Base-by-base conservation (phyloP, 495 filamentous ascomycete genomes). In the Lasiosphaeriaceae sp. region DNA sequence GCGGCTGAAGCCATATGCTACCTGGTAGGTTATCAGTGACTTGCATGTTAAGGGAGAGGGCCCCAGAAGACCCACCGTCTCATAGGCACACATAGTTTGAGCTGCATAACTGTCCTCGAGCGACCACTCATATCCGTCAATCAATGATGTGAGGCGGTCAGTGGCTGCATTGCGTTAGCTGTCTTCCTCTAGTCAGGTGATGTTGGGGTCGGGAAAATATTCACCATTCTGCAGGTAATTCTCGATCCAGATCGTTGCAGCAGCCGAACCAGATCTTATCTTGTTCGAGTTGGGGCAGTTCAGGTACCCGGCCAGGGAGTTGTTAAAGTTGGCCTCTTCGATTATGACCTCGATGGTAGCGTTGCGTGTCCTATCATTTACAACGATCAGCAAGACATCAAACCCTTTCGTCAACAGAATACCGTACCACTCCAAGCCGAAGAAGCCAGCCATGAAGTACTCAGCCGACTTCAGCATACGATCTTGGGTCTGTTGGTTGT, bases 41-140 rank as follows among this genome's bases (percentile, higher is more conserved):
- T 5, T 43, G 14, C 5, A 43, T 43, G 14, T 43, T 16, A 6
- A 4, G 5, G 39, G n/a, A 11, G 8, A 6, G n/a, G 39, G 8
- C 1, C 5, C 16, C 14, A n/a, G 4, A 43, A 17, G n/a, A 43
- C 39, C 14, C 14, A 65, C 81, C 0, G 88, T 91, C 57, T 87
- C 82, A 67, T 90, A 96, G 1, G 90, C 81, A 65, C 90, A 96
- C 52, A 94, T 73, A 58, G 92, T 77, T 64, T 86, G 82, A 47
- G 83, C 80, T 11, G 71, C 71, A 58, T 86, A 83, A 1, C 75
- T 71, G 55, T 85, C 81, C 11, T 66, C 59, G 9, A 78, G 41
- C 0, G 76, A 80, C 62, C 80, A 78, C 43, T 82, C 74, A 63
- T 83, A 79, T 48, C 72, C 74, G 0, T 66, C 65, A n/a, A 78